Conservation (phyloP, 257 asterid species). For the Salvia hispanica region DNA sequence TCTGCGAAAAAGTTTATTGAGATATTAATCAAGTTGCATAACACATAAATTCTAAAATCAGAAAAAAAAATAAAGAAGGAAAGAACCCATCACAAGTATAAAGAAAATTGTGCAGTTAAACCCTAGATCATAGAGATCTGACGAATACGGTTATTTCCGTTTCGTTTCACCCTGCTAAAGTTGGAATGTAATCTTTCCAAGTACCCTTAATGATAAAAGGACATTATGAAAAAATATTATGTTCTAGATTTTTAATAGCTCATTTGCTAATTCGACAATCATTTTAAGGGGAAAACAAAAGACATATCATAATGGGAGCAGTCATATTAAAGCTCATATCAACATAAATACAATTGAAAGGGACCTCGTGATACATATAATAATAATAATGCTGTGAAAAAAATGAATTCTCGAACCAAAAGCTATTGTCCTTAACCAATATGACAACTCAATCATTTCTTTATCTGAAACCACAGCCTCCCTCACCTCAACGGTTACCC, state of each 20-base stretch:
- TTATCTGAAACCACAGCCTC: no score
- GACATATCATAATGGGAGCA: slow-evolving; percentile 1
- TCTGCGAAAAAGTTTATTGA: slow-evolving; percentile 56
- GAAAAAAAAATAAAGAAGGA: slow-evolving; percentile 16
- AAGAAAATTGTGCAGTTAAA: background rate
- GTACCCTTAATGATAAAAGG: slow-evolving; percentile 1
- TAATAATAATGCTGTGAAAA: background rate
- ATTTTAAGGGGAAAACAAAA: background rate
- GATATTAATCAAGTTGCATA: slow-evolving; percentile 27
- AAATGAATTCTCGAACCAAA: slow-evolving; percentile 7
- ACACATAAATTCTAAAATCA: slow-evolving; percentile 4
- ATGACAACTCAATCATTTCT: background rate
- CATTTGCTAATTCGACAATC: background rate
- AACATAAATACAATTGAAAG: slow-evolving; percentile 2
- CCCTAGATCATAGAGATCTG: background rate
- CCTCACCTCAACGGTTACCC: no score
- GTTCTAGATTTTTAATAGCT: background rate
- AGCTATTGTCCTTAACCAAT: background rate
- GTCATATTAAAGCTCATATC: background rate
- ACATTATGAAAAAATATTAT: background rate
- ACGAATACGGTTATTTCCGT: slow-evolving; percentile 1
- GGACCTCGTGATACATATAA: background rate
- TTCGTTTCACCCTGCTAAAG: slow-evolving; percentile 11
- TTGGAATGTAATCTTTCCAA: slow-evolving; percentile 7
- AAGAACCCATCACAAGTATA: slow-evolving; percentile 10